Evolutionary conservation across 306 rosid species (phyloP), one percentile per base, ranked within the genome.

Genomic region (Crotalaria pallida): DNA sequence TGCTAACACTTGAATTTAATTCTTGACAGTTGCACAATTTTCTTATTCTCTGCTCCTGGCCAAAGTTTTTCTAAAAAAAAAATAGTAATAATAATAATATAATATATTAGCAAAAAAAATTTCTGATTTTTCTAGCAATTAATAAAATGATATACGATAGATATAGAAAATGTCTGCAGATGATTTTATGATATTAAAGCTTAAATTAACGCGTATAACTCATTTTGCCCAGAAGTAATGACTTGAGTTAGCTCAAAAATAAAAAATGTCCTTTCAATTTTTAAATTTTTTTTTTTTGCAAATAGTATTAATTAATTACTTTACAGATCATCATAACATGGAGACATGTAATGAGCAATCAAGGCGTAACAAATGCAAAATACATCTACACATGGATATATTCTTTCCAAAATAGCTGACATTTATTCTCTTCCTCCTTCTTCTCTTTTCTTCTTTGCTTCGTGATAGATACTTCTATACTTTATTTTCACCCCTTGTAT

Each of bases 311-410:
- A 65, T 16, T 64, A 9, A 36, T 7, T 38, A 12, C 86, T 78
- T 74, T 78, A 82, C 81, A 82, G 81, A 59, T 82, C 76, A 82
- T 59, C 55, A 53, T 79, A 74, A 74, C 80, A 74, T 74, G 84
- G 69, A 69, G 26, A 43, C 72, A 61, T 29, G 62, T 61, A 78
- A 74, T 74, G 72, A 70, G 64, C 80, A 82, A 78, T 82, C 75
- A 74, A 82, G 83, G 86, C 86, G 74, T 74, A 73, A 78, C 78
- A 64, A 65, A 72, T 82, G 86, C 78, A 74, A 50, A 78, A 43
- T 74, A 58, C 75, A 63, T 69, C 17, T 40, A 74, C 80, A 82
- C 86, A 74, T 69, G 78, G 31, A 34, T 23, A 57, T 78, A 65
- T 78, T 67, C 58, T 66, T 65, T 79, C 26, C 71, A 73, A 57